Evolutionary conservation across 257 asterid genomes (phyloP).

Genomic region (Osmanthus fragrans): DNA sequence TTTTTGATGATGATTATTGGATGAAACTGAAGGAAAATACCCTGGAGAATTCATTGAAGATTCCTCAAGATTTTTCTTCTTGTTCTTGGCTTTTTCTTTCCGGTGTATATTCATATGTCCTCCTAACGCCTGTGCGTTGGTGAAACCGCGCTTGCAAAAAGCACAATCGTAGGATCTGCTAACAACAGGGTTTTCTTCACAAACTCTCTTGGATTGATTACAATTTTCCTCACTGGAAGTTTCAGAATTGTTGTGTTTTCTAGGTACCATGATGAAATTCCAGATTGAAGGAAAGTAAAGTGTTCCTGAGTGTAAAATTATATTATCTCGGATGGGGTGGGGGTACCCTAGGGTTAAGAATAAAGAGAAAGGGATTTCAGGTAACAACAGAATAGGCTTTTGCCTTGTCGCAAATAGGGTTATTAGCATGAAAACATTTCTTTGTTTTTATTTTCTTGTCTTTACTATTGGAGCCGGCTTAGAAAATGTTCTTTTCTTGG

Average conservation of each 20-base stretch:
- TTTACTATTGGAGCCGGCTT: slow-evolving; percentile 41
- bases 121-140: slow-evolving; percentile 89
- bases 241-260: slow-evolving; percentile 35
- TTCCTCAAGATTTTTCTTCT: slow-evolving; percentile 34
- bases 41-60: slow-evolving; percentile 24
- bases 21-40: slow-evolving; percentile 26
- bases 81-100: slow-evolving; percentile 65
- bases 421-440: slow-evolving; percentile 16
- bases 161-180: slow-evolving; percentile 74
- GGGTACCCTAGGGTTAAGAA: slow-evolving; percentile 17
- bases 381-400: slow-evolving; percentile 13
- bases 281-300: background rate
- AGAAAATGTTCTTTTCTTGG: slow-evolving; percentile 5
- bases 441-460: slow-evolving; percentile 8
- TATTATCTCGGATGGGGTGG: background rate
- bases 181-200: slow-evolving; percentile 39
- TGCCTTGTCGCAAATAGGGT: slow-evolving; percentile 13
- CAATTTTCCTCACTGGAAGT: slow-evolving; percentile 41
- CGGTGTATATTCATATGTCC: slow-evolving; percentile 96
- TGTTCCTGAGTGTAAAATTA: slow-evolving; percentile 23
- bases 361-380: slow-evolving; percentile 27
- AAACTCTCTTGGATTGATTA: slow-evolving; percentile 31
- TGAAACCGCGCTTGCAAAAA: slow-evolving; percentile 79
- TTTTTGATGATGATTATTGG: slow-evolving; percentile 16
- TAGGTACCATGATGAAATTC: slow-evolving; percentile 36